These are phyloP conservation scores for Xerocomellus dryophilus DNA, from an alignment of 768 basidiomycete genomes.

Conservation along the genomic window DNA sequence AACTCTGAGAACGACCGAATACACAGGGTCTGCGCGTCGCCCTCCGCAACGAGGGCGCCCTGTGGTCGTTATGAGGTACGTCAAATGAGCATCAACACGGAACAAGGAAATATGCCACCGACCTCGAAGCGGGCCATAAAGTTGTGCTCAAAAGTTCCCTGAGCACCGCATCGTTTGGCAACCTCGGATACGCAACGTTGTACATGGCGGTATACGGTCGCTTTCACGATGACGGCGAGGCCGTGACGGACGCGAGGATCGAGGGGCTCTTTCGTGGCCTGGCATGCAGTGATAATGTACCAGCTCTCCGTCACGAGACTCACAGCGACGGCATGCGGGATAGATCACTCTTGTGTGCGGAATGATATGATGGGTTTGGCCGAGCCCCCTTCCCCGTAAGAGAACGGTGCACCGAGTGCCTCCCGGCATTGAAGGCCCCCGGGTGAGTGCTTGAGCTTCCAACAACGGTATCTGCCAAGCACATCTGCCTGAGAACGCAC, in stretches of 20 bases:
- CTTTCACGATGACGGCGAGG: too few relatives aligned
- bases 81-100: constrained; percentile 15
- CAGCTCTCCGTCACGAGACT: constrained; percentile 50
- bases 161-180: constrained; percentile 64
- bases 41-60: constrained; percentile 60
- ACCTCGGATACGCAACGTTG: constrained; percentile 50
- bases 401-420: constrained; percentile 54
- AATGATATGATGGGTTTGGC: constrained; percentile 56
- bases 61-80: constrained; percentile 25
- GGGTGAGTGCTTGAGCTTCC: too few relatives aligned
- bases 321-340: constrained; percentile 50
- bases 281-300: constrained; percentile 37
- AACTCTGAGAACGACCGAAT: constrained; percentile 61
- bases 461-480: too few relatives aligned
- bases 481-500: too few relatives aligned
- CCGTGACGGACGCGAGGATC: too few relatives aligned
- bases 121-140: constrained; percentile 57
- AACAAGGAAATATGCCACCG: constrained; percentile 2
- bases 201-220: constrained; percentile 38
- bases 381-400: constrained; percentile 42
- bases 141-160: constrained; percentile 66
- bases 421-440: constrained; percentile 47
- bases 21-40: constrained; percentile 48
- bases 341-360: constrained; percentile 62
- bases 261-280: background rate